These are phyloP conservation scores for Skeletonema grethae DNA, from an alignment of 108 stramenopile species.

Conservation along the genomic window DNA sequence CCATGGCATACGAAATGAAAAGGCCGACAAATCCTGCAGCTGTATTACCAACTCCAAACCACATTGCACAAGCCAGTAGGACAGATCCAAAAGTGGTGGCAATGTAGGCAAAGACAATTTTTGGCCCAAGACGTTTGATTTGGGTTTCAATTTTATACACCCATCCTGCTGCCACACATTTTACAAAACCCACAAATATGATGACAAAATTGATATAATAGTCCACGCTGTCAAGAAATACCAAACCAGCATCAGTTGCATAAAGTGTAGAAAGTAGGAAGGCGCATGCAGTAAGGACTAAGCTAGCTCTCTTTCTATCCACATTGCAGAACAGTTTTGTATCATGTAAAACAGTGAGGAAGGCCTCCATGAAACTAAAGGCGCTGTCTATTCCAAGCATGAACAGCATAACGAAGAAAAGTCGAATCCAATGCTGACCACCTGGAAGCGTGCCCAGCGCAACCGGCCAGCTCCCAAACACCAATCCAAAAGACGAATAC, in stretches of 20 bases:
- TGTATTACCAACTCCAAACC: constrained; percentile 53
- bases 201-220: constrained; percentile 74
- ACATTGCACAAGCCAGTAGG: constrained; percentile 47
- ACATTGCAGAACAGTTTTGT: constrained; percentile 11
- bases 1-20: constrained; percentile 32
- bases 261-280: constrained; percentile 50
- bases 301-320: constrained; percentile 27
- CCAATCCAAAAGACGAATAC: constrained; percentile 6
- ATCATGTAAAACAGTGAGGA: constrained; percentile 38
- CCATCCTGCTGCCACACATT: constrained; percentile 67
- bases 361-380: constrained; percentile 57
- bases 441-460: constrained; percentile 57
- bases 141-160: constrained; percentile 50
- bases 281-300: constrained; percentile 25
- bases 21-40: constrained; percentile 49
- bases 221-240: constrained; percentile 63
- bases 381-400: constrained; percentile 71
- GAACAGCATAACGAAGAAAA: constrained; percentile 62
- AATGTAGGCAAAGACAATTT: constrained; percentile 49
- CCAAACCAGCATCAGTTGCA: constrained; percentile 60
- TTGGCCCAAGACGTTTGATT: constrained; percentile 37
- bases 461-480: constrained; percentile 67
- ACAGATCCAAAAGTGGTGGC: constrained; percentile 54
- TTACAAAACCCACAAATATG: constrained; percentile 61
- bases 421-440: constrained; percentile 58